phyloP scores from a whole-genome alignment of 1,284 basidiomycete genomes.

The Microbotryum lychnidis-dioicae region DNA sequence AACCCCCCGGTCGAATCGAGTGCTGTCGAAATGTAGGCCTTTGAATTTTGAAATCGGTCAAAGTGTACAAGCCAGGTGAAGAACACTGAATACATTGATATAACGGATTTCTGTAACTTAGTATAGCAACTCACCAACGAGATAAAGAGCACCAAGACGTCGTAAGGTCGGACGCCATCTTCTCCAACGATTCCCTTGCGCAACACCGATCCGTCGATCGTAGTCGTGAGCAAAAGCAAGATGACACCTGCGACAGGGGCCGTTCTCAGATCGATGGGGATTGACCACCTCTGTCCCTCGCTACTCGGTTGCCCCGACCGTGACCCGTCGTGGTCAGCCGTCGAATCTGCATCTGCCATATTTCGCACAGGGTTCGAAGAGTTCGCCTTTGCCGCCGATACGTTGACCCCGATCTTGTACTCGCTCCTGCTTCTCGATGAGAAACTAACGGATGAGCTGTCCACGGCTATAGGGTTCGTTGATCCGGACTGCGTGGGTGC shows the following conservation, averaged over 20 bases:
- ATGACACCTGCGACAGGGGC: conserved; percentile 72
- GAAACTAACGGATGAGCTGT: background rate
- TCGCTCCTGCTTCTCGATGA: conserved; percentile 1
- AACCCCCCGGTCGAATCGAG: conserved; percentile 84
- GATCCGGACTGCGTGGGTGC: background rate
- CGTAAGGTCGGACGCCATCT: conserved; percentile 77
- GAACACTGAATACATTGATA: too few species aligned
- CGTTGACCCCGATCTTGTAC: conserved; percentile 6
- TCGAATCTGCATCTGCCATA: conserved; percentile 1
- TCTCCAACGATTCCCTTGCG: conserved; percentile 59
- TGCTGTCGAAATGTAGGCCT: conserved; percentile 88
- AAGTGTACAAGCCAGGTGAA: too few species aligned
- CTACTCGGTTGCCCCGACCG: background rate
- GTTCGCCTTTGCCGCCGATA: background rate
- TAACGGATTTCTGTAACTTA: too few species aligned
- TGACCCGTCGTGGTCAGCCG: conserved; percentile 1
- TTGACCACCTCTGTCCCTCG: conserved; percentile 30
- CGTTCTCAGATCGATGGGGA: conserved; percentile 56
- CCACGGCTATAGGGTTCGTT: background rate
- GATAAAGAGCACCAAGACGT: conserved; percentile 86
- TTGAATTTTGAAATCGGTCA: background rate
- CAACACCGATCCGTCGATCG: conserved; percentile 58
- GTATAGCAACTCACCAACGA: conserved; percentile 50
- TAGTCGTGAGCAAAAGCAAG: conserved; percentile 64
- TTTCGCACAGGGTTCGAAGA: conserved; percentile 1